phyloP scores from a whole-genome alignment of 2,329 filamentous ascomycete species.

The Zelopaecilomyces penicillatus region DNA sequence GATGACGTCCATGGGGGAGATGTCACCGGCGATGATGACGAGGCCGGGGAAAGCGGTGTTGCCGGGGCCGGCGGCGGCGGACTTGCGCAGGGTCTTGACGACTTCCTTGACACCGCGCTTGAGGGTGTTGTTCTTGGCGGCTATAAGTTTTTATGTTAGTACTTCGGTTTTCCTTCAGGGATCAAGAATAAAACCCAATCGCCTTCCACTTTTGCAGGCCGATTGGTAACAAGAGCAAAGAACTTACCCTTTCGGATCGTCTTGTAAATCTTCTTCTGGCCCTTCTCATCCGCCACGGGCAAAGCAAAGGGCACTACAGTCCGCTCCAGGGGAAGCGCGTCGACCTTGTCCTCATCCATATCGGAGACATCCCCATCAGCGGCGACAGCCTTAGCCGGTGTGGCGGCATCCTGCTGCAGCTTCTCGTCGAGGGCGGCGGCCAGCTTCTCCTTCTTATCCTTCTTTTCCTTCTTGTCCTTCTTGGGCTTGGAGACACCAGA shows the following conservation, averaged over 20 bases:
- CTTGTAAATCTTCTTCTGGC: slow-evolving; percentile 53
- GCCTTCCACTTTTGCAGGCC: not conserved
- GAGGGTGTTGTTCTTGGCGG: slow-evolving; percentile 88
- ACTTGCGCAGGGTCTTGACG: slow-evolving; percentile 96
- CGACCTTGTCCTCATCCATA: slow-evolving; percentile 37
- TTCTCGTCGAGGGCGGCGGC: slow-evolving; percentile 57
- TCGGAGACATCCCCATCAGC: slow-evolving; percentile 36
- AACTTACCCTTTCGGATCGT: slow-evolving; percentile 45
- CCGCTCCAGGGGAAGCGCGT: slow-evolving; percentile 35
- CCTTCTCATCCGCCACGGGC: slow-evolving; percentile 73
- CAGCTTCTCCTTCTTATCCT: slow-evolving; percentile 67
- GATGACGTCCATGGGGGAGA: slow-evolving; percentile 98
- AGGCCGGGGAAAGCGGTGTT: slow-evolving; percentile 59
- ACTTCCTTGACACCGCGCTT: slow-evolving; percentile 99
- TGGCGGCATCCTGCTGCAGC: slow-evolving; percentile 46
- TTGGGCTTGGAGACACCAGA: slow-evolving; percentile 46
- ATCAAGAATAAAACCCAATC: not conserved
- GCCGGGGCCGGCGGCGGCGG: slow-evolving; percentile 58
- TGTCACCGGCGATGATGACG: slow-evolving; percentile 91
- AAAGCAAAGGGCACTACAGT: slow-evolving; percentile 77
- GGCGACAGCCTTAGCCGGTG: slow-evolving; percentile 29
- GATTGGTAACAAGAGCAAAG: not conserved
- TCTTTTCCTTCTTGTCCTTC: slow-evolving; percentile 59
- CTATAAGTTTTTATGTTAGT: slow-evolving; percentile 38
- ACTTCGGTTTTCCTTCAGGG: not conserved